phyloP scores from a whole-genome alignment of 306 rosid genomes.

The Geum urbanum region DNA sequence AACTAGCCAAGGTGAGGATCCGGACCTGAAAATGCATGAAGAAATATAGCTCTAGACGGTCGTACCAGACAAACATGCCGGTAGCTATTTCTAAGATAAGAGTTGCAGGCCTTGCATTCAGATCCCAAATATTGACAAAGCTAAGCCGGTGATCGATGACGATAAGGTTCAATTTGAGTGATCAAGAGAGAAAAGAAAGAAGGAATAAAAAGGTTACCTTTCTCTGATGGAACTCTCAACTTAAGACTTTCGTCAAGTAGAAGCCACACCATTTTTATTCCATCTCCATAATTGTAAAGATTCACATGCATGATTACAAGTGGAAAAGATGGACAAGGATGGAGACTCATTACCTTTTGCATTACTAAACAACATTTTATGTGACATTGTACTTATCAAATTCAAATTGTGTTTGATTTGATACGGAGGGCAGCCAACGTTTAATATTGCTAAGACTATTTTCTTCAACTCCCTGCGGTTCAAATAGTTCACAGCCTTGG shows the following conservation, averaged over 20 bases:
- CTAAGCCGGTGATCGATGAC: not conserved
- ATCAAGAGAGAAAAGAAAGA: slow-evolving; percentile 3
- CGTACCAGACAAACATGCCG: not conserved
- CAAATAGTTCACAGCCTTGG: slow-evolving; percentile 26
- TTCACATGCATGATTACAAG: slow-evolving; percentile 55
- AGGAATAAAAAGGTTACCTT: not conserved
- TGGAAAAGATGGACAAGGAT: slow-evolving; percentile 38
- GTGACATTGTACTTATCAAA: not conserved
- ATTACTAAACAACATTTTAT: not conserved
- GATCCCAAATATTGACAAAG: no score
- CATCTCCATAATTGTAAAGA: slow-evolving; percentile 20
- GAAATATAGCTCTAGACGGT: no score
- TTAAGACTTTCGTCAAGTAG: slow-evolving; percentile 48
- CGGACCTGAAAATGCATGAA: no score
- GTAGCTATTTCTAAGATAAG: not conserved
- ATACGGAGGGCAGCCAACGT: not conserved
- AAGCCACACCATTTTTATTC: slow-evolving; percentile 45
- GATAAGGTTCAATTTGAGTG: not conserved
- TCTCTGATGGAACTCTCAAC: slow-evolving; percentile 31
- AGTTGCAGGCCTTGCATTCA: not conserved
- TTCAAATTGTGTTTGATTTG: not conserved
- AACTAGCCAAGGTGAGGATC: no score
- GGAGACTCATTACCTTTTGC: slow-evolving; percentile 33
- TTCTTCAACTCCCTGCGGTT: not conserved
- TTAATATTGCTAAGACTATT: not conserved